Base-by-base conservation (phyloP, 2,329 filamentous ascomycete genomes). In the Bisporella sp. region DNA sequence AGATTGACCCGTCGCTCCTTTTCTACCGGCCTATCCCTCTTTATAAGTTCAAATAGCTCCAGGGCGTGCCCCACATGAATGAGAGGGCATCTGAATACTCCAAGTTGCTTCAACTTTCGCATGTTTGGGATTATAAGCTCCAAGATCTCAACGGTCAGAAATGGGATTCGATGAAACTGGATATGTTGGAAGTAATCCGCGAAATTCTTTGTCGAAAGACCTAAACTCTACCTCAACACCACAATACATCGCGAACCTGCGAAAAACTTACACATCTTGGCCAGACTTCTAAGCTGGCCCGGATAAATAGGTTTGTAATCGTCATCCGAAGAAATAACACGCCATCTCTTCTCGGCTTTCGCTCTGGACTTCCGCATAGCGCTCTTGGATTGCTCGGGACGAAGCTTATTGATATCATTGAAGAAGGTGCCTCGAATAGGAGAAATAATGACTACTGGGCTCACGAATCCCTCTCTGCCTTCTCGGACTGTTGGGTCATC, bases 61-160 rank as follows among this genome's bases (percentile, higher is more conserved):
- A 58, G 11, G 0, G 58, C 55, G 7, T 62, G 47, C 0, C 57
- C 57, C 8, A 65, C 35, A 31, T 62, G 58, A 13, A 65, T 57
- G 2, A 65, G 47, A 39, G 50, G 54, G 31, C 63, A 65, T 13
- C 59, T 58, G 31, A 63, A 62, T 7, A 65, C 51, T 1, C 62
- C 61, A 5, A 65, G 42, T 4, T 49, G 44, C 12, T 51, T 54
- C 2, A 65, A 45, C 5, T 62, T 59, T 12, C 45, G 44, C 54
- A 65, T 59, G 29, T 56, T 47, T 1, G 61, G 63, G 30, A 65
- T 54, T 1, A 64, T 7, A 1, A 65, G 48, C 1, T 41, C 47
- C 2, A 65, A 55, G 7, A 62, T 33, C 2, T 59, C 45, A 4
- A 41, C 48, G 0, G 54, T 59, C 5, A 65, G 46, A 33, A 65